Evolutionary conservation across 2,329 filamentous ascomycete species (phyloP).

Genomic region (Colletotrichum sp.): DNA sequence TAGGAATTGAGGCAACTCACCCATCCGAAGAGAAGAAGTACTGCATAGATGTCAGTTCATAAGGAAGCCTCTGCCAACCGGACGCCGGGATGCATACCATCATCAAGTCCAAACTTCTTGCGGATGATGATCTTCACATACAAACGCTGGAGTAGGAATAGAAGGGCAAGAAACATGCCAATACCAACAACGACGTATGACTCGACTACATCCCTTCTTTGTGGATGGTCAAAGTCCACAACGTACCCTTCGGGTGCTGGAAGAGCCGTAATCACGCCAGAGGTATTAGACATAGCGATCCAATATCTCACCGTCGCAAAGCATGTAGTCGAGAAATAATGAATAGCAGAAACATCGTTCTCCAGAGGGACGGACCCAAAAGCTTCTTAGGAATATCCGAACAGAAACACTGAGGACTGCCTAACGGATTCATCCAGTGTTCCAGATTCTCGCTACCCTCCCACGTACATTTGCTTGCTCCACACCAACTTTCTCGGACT

Average conservation of each 20-base stretch:
- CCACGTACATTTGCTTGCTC: too few species aligned
- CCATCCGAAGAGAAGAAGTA: background rate
- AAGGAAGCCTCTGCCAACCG: too few species aligned
- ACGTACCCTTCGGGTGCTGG: slow-evolving; percentile 30
- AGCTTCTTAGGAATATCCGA: too few species aligned
- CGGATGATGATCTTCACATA: slow-evolving; percentile 29
- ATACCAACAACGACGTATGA: slow-evolving; percentile 27
- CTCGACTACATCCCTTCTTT: slow-evolving; percentile 19
- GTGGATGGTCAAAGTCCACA: slow-evolving; percentile 32
- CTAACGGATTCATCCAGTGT: too few species aligned
- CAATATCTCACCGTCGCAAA: background rate
- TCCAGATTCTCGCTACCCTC: too few species aligned
- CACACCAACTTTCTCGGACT: too few species aligned
- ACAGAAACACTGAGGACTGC: too few species aligned
- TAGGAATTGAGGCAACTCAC: background rate
- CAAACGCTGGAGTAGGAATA: slow-evolving; percentile 30
- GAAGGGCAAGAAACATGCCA: slow-evolving; percentile 24
- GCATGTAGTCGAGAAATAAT: too few species aligned
- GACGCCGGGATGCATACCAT: slow-evolving; percentile 15
- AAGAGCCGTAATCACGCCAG: slow-evolving; percentile 18
- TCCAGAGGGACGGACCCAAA: too few species aligned
- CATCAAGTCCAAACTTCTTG: slow-evolving; percentile 28
- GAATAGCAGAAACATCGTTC: too few species aligned
- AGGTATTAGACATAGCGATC: background rate
- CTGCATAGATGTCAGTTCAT: background rate